Conservation (phyloP, 208 protist species). For the Acanthamoeba lenticulata region DNA sequence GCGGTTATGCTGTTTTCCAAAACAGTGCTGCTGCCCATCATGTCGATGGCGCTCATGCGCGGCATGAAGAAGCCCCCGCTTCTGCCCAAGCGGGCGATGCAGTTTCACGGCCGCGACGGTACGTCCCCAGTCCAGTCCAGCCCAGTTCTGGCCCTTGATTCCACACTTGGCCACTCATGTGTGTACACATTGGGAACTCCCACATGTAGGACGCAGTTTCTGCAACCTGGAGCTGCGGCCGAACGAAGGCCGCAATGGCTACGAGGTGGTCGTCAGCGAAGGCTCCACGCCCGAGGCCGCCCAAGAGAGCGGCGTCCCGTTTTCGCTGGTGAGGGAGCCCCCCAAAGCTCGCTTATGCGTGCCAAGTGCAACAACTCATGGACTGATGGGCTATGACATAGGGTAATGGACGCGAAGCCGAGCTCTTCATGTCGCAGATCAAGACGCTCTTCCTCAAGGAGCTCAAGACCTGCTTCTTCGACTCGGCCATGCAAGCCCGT, state of each 20-base stretch:
- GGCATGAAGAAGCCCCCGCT: not conserved
- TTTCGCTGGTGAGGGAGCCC: not conserved
- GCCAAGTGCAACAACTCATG: not conserved
- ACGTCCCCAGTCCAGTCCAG: not conserved
- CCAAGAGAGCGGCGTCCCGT: not conserved
- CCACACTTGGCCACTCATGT: not conserved
- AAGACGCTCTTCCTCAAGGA: slow-evolving; percentile 54
- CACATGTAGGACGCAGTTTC: slow-evolving; percentile 13
- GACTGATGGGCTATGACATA: not conserved
- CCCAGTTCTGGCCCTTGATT: not conserved
- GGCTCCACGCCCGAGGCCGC: not conserved
- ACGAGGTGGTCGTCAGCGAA: slow-evolving; percentile 55
- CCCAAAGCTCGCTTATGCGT: not conserved
- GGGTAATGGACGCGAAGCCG: slow-evolving; percentile 2
- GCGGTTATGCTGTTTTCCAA: too few relatives aligned
- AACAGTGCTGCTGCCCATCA: not conserved
- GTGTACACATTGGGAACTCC: not conserved
- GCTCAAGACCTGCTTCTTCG: slow-evolving; percentile 39
- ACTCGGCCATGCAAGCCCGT: too few relatives aligned
- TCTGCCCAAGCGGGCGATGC: not conserved
- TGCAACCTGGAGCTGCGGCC: slow-evolving; percentile 25
- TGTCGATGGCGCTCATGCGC: not conserved
- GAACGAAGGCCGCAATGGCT: not conserved
- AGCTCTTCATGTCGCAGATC: slow-evolving; percentile 44
- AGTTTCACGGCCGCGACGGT: slow-evolving; percentile 55